phyloP scores from a whole-genome alignment of 2,329 filamentous ascomycete species.

The Pseudopyrenochaeta lycopersici region DNA sequence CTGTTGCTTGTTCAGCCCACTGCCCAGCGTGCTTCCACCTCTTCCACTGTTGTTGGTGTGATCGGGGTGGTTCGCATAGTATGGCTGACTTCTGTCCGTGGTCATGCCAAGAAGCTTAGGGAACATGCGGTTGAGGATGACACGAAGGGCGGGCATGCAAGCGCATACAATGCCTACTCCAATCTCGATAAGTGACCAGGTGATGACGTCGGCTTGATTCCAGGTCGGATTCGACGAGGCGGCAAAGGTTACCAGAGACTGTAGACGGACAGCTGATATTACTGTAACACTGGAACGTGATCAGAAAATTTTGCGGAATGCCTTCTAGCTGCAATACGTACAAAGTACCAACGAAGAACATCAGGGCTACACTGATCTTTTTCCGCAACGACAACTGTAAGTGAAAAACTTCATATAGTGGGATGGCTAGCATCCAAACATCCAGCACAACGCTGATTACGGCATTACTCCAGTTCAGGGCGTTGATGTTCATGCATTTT shows the following conservation, averaged over 20 bases:
- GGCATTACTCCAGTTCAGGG: conserved; percentile 43
- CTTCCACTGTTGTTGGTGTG: conserved; percentile 30
- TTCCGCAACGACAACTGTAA: conserved; percentile 46
- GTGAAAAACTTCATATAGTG: conserved; percentile 42
- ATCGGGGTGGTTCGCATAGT: conserved; percentile 19
- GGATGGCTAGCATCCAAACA: conserved; percentile 44
- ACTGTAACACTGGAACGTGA: too few species aligned
- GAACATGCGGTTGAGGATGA: conserved; percentile 49
- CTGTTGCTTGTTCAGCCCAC: conserved; percentile 5
- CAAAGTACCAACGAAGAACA: conserved; percentile 53
- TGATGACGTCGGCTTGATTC: conserved; percentile 52
- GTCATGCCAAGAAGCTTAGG: conserved; percentile 50
- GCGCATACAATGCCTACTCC: conserved; percentile 57
- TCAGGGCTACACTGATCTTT: conserved; percentile 49
- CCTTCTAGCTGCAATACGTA: too few species aligned
- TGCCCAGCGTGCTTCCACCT: conserved; percentile 21
- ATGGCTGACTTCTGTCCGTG: conserved; percentile 15
- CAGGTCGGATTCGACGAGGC: conserved; percentile 52
- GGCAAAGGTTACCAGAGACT: too few species aligned
- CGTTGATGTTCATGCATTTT: conserved; percentile 47
- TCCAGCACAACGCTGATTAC: conserved; percentile 45
- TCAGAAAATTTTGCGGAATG: too few species aligned
- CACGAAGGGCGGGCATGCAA: too few species aligned
- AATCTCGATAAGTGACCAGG: conserved; percentile 56
- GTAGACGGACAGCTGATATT: conserved; percentile 56